phyloP scores from a whole-genome alignment of 2,329 filamentous ascomycete genomes.

The Trichophyton rubrum region DNA sequence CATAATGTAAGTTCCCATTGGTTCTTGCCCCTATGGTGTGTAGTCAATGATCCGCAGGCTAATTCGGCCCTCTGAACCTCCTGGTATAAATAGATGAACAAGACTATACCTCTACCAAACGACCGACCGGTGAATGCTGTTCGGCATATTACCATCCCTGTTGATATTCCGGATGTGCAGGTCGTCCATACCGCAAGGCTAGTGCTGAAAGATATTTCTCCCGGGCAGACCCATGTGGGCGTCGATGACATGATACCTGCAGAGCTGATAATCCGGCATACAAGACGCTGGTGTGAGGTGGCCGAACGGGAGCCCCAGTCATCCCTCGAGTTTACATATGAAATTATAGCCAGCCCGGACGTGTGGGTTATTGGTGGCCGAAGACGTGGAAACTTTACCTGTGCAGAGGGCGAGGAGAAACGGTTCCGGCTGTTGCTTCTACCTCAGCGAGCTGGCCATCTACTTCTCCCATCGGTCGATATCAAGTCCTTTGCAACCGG shows the following conservation, averaged over 20 bases:
- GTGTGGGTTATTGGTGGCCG: slow-evolving; percentile 77
- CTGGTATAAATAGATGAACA: slow-evolving; percentile 17
- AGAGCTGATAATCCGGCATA: slow-evolving; percentile 41
- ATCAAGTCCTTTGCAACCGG: slow-evolving; percentile 49
- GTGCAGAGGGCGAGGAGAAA: slow-evolving; percentile 34
- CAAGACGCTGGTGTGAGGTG: slow-evolving; percentile 40
- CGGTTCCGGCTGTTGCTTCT: slow-evolving; percentile 62
- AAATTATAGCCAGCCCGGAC: slow-evolving; percentile 60
- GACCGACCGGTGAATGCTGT: slow-evolving; percentile 28
- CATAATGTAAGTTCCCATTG: slow-evolving; percentile 36
- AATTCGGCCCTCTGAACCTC: neutral
- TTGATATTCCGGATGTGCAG: slow-evolving; percentile 73
- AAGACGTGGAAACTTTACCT: slow-evolving; percentile 61
- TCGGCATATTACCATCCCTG: slow-evolving; percentile 68
- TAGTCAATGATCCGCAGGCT: neutral
- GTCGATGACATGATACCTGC: slow-evolving; percentile 32
- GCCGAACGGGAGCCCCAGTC: slow-evolving; percentile 21
- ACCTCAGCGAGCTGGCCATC: slow-evolving; percentile 62
- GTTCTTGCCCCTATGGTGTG: too few relatives aligned
- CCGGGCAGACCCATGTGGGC: slow-evolving; percentile 28
- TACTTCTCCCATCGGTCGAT: slow-evolving; percentile 68
- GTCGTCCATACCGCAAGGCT: slow-evolving; percentile 62
- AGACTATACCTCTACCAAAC: slow-evolving; percentile 22
- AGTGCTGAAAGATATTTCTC: slow-evolving; percentile 8
- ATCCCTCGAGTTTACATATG: slow-evolving; percentile 68